These are phyloP conservation scores for Backusella psychrophila DNA, from an alignment of 192 early-diverging fungal genomes.

Conservation along the genomic window DNA sequence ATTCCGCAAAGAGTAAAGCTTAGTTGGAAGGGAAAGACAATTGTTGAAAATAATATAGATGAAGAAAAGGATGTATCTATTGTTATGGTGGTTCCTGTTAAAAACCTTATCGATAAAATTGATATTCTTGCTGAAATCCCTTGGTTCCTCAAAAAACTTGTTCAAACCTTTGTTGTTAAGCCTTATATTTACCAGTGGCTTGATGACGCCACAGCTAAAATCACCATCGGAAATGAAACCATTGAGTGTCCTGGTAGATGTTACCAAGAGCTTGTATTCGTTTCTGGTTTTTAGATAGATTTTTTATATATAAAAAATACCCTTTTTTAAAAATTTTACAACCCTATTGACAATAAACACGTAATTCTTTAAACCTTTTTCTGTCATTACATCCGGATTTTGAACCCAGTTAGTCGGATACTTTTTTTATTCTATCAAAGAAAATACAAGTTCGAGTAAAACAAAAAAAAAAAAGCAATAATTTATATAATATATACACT, in stretches of 20 bases:
- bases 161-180: slow-evolving; percentile 90
- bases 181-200: slow-evolving; percentile 95
- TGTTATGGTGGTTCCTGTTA: slow-evolving; percentile 60
- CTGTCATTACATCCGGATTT: not conserved
- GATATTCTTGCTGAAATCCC: slow-evolving; percentile 89
- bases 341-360: not conserved
- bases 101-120: slow-evolving; percentile 73
- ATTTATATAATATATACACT: not conserved
- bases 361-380: not conserved
- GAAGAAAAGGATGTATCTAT: slow-evolving; percentile 62
- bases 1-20: slow-evolving; percentile 72
- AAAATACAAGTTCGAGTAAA: not conserved
- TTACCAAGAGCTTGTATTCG: slow-evolving; percentile 83
- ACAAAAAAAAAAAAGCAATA: not conserved
- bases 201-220: slow-evolving; percentile 66
- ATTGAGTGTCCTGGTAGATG: slow-evolving; percentile 62
- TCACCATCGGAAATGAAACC: slow-evolving; percentile 69
- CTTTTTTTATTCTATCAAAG: not conserved
- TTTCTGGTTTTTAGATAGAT: slow-evolving; percentile 39
- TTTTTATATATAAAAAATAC: not conserved
- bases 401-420: not conserved
- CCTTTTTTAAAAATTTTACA: not conserved
- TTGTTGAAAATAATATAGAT: slow-evolving; percentile 57
- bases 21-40: slow-evolving; percentile 74
- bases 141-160: slow-evolving; percentile 80